A percentile compares a stretch with the other conserved stretches of the same genome.
phyloP scores from a whole-genome alignment of 176 grass and related monocot species.

The Tillandsia fasciculata region DNA sequence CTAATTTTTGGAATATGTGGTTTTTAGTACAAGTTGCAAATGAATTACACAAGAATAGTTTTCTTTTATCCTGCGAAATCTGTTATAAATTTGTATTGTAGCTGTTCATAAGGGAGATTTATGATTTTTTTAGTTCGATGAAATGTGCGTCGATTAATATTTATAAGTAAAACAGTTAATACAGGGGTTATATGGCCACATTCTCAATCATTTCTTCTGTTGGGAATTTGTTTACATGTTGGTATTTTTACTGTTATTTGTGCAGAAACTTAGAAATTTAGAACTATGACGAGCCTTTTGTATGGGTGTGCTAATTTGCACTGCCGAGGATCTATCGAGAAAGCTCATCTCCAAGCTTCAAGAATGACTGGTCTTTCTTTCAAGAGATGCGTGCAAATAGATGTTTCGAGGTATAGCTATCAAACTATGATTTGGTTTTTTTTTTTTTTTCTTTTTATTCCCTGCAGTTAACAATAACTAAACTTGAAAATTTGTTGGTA shows the following conservation, averaged over 20 bases:
- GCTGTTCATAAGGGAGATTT: no score
- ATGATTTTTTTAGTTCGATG: no score
- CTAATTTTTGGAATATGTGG: no score
- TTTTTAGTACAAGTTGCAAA: no score
- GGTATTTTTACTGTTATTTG: background rate
- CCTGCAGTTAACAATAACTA: background rate
- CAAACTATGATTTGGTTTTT: background rate
- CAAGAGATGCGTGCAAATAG: constrained; percentile 31
- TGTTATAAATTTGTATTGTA: no score
- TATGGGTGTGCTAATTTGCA: constrained; percentile 40
- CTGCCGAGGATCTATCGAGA: constrained; percentile 28
- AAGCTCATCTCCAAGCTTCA: constrained; percentile 39
- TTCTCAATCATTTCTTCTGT: constrained; percentile 4
- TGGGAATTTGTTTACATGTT: background rate
- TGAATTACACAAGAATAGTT: no score
- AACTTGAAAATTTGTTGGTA: background rate
- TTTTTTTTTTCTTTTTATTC: background rate
- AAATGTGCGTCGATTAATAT: no score
- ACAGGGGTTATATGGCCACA: background rate
- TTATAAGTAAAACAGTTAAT: no score
- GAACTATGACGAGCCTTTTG: constrained; percentile 39
- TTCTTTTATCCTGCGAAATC: no score
- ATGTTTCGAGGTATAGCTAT: constrained; percentile 45
- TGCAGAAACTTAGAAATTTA: constrained; percentile 8
- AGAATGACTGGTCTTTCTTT: constrained; percentile 26